Base-by-base conservation (phyloP, 106 monocot species). In the Acanthochlamys bracteata region DNA sequence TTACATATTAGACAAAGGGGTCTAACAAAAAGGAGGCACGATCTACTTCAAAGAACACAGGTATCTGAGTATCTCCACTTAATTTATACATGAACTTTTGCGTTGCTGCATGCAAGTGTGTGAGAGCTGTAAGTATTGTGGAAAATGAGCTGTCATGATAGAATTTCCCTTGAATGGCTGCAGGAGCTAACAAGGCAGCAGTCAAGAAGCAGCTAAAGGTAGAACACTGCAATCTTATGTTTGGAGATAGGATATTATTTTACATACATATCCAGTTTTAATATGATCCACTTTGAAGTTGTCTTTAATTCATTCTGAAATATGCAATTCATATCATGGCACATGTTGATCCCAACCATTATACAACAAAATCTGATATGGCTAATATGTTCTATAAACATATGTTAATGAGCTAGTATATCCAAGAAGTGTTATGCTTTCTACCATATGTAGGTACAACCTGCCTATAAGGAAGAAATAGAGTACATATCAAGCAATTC, bases 401-500 rank as follows among this genome's bases (percentile, higher is more conserved):
- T 10, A 4, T 17, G 2, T 49, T 49, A 49, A 12, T 49, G 49
- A 10, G 2, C 15, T 17, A 4, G 33, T 4, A 49, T 9, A 14
- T 49, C 17, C 49, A 49, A 12, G 17, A 49, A 1, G 2, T 49
- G 12, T 49, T 17, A 49, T 4, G 49, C 49, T 49, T 13, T 3
- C 49, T 49, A 1, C 12, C 17, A 41, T 10, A 25, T 16, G 24
- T 63, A 80, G 75, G 63, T 71, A 61, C 41, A 43, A 71, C 42
- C 70, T 59, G 64, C 41, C 25, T 69, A 75, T 47, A 54, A 45
- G 54, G 75, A 80, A 64, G 80, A 72, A 11, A 63, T 63, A 54
- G 80, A 80, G 59, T 71, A 67, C 15, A 63, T 68, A 10, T 80
- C 80, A 25, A 75, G 75, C 19, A 66, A 52, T 19, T 64, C 75